phyloP scores from a whole-genome alignment of 192 early-diverging fungal genomes.

The Coemansia erecta region DNA sequence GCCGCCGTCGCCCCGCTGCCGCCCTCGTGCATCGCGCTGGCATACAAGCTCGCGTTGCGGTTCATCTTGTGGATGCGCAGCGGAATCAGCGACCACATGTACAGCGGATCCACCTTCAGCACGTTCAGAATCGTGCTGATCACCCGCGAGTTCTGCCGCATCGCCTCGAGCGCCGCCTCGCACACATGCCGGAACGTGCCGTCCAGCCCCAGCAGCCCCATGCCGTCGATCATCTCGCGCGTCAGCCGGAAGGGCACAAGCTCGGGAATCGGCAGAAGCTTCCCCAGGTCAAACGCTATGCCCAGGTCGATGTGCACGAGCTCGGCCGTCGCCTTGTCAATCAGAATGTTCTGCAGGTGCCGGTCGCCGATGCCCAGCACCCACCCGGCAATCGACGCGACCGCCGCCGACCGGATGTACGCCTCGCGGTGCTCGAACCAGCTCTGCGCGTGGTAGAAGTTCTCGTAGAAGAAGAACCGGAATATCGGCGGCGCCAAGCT shows the following conservation, averaged over 20 bases:
- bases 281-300: constrained; percentile 95
- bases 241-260: constrained; percentile 91
- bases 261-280: constrained; percentile 81
- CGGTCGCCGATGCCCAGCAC: constrained; percentile 92
- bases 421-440: constrained; percentile 73
- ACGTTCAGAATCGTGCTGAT: constrained; percentile 88
- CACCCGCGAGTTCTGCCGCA: constrained; percentile 78
- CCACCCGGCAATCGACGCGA: constrained; percentile 83
- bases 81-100: constrained; percentile 62
- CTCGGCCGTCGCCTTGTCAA: constrained; percentile 79
- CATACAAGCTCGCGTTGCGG: constrained; percentile 28
- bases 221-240: constrained; percentile 81
- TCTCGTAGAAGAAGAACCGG: constrained; percentile 76
- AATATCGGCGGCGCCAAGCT: constrained; percentile 59
- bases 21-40: constrained; percentile 10
- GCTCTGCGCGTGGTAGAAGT: constrained; percentile 63
- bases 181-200: constrained; percentile 78
- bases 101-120: constrained; percentile 89
- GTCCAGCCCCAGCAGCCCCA: constrained; percentile 79
- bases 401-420: constrained; percentile 81
- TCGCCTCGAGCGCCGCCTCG: constrained; percentile 73
- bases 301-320: constrained; percentile 95
- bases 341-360: constrained; percentile 88
- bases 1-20: constrained; percentile 8
- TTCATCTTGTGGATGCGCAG: constrained; percentile 46